These are phyloP conservation scores for Colletotrichum aenigma DNA, from an alignment of 2,329 filamentous ascomycete species.

Conservation along the genomic window DNA sequence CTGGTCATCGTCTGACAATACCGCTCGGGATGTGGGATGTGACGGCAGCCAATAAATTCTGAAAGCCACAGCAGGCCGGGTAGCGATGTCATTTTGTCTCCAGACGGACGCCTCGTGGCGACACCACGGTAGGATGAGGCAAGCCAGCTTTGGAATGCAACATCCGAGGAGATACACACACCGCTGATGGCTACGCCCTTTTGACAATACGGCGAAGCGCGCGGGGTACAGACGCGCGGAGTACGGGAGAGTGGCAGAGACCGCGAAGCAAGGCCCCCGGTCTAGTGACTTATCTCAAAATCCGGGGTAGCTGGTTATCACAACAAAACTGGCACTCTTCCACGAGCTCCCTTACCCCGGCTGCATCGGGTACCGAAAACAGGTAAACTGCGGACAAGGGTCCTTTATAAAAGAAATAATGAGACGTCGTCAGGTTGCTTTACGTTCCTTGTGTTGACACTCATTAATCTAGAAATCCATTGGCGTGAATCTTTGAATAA, in stretches of 20 bases:
- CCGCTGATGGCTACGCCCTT: neutral
- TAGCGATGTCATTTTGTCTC: neutral
- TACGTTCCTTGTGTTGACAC: neutral
- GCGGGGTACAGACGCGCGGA: too few species aligned
- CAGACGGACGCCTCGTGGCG: neutral
- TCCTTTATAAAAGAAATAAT: neutral
- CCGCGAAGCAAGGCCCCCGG: neutral
- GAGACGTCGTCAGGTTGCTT: neutral
- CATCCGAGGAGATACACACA: neutral
- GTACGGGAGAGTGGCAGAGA: neutral
- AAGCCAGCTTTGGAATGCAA: rapidly evolving
- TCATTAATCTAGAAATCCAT: rapidly evolving
- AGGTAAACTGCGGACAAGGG: neutral
- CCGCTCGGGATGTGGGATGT: neutral
- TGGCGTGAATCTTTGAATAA: neutral
- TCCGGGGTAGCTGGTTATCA: neutral
- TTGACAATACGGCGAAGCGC: neutral
- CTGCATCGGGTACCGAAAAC: neutral
- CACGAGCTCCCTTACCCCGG: neutral
- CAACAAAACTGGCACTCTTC: neutral
- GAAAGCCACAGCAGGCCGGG: neutral
- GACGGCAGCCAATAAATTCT: neutral
- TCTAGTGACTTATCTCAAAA: neutral
- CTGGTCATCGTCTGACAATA: neutral
- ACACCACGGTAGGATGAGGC: rapidly evolving